Evolutionary conservation across 768 basidiomycete species (phyloP).

Genomic region (Coprinopsis sp.): DNA sequence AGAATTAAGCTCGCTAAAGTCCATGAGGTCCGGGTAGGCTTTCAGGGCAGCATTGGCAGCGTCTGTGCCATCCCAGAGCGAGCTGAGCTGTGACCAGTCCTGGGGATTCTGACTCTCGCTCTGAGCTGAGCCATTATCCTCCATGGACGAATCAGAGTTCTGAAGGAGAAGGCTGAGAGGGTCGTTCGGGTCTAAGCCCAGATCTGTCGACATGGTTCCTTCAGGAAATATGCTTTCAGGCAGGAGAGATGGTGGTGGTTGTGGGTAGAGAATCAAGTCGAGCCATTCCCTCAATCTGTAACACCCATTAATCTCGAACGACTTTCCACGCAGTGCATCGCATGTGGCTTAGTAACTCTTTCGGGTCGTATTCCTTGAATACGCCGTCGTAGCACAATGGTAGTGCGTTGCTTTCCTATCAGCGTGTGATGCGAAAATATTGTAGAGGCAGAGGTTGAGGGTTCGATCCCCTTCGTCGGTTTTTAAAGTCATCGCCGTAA

Average conservation of each 20-base stretch:
- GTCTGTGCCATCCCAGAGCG: constrained; percentile 41
- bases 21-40: constrained; percentile 36
- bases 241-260: constrained; percentile 9
- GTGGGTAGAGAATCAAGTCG: constrained; percentile 7
- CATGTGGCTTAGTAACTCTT: neutral
- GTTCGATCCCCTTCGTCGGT: constrained; percentile 5
- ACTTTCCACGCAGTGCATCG: neutral
- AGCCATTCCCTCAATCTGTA: constrained; percentile 1
- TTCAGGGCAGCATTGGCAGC: constrained; percentile 23
- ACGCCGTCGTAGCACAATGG: constrained; percentile 6
- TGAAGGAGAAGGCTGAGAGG: constrained; percentile 55
- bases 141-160: constrained; percentile 29
- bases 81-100: constrained; percentile 53
- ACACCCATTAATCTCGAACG: constrained; percentile 7
- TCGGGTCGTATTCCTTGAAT: neutral
- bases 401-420: constrained; percentile 8
- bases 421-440: neutral
- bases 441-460: constrained; percentile 6
- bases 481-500: too few species aligned
- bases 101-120: constrained; percentile 28
- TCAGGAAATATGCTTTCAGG: constrained; percentile 17
- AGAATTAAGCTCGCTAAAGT: constrained; percentile 36
- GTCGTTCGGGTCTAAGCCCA: constrained; percentile 51
- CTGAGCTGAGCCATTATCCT: constrained; percentile 24
- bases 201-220: constrained; percentile 33